Base-by-base conservation (phyloP, 371 early-diverging fungal species). In the Mortierella sp. region DNA sequence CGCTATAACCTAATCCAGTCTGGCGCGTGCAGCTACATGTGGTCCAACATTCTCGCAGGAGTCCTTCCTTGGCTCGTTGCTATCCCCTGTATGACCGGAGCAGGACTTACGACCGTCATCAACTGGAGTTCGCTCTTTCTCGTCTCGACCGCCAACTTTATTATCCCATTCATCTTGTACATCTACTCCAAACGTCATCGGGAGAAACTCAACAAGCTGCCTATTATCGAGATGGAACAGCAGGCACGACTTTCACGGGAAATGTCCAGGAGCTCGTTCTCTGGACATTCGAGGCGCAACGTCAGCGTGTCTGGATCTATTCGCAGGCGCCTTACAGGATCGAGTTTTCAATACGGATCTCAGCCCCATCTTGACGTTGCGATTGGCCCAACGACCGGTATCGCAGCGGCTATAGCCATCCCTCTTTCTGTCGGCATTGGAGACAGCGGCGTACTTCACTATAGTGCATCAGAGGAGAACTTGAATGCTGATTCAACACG, bases 111-210 rank as follows among this genome's bases (percentile, higher is more conserved):
- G 34, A 67, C 77, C 0, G 87, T 93, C 75, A 90, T 89, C 75
- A 89, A 87, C 46, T 92, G 92, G 91, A 89, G 91, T 9, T 90
- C 91, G 37, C 80, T 90, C 74, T 72, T 91, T 72, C 90, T 94
- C 80, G 89, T 90, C 13, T 92, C 95, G 75, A 91, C 93, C 5
- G 92, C 95, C 40, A 96, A 95, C 82, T 96, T 94, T 79, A 91
- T 96, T 46, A 83, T 95, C 34, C 96, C 96, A 5, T 89, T 96
- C 44, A 72, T 94, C 19, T 90, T 96, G 13, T 96, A 95, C 79
- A 90, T 96, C 80, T 89, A 89, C n/a, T 91, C 92, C 21, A 88
- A 91, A 71, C 83, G 78, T 55, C 88, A 90, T 59, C 73, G 78
- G 46, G 89, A 85, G 31, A 76, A 53, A n/a, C 81, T 81, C 67